A percentile compares a stretch with the other conserved stretches of the same genome.
Conservation (phyloP, 495 filamentous ascomycete species). For the Xylaria longipes region DNA sequence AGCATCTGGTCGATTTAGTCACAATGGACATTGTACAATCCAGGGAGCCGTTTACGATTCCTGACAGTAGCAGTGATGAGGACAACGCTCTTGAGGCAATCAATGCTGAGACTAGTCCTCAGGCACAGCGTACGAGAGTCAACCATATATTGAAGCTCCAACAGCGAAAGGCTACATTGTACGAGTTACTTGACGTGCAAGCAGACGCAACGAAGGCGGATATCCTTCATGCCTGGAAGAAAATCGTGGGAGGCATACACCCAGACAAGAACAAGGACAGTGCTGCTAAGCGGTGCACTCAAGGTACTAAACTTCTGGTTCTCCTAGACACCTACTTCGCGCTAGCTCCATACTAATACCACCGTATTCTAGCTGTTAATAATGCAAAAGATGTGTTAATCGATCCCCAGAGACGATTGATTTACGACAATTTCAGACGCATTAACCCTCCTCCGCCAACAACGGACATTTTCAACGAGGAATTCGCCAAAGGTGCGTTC, state of each 20-base stretch:
- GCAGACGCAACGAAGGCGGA: background rate
- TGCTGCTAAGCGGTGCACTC: background rate
- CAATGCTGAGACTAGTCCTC: too few relatives aligned
- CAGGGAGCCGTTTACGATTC: too few relatives aligned
- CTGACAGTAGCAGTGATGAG: too few relatives aligned
- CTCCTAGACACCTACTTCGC: too few relatives aligned
- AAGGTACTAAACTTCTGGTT: background rate
- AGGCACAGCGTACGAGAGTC: background rate
- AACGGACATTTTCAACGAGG: background rate
- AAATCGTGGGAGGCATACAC: background rate
- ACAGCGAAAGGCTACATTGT: background rate
- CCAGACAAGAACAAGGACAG: conserved; percentile 5
- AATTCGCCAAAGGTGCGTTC: background rate
- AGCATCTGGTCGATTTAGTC: too few relatives aligned
- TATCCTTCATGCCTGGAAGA: background rate
- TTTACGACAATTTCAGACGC: background rate
- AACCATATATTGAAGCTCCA: background rate
- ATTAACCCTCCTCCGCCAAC: too few relatives aligned
- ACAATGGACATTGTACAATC: too few relatives aligned
- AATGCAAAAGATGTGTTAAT: background rate
- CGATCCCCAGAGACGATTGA: background rate
- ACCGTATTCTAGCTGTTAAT: background rate
- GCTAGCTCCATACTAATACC: too few relatives aligned
- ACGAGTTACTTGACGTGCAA: background rate
- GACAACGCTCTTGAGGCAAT: too few relatives aligned